These are phyloP conservation scores for Xylaria flabelliformis DNA, from an alignment of 495 filamentous ascomycete species.

Conservation along the genomic window DNA sequence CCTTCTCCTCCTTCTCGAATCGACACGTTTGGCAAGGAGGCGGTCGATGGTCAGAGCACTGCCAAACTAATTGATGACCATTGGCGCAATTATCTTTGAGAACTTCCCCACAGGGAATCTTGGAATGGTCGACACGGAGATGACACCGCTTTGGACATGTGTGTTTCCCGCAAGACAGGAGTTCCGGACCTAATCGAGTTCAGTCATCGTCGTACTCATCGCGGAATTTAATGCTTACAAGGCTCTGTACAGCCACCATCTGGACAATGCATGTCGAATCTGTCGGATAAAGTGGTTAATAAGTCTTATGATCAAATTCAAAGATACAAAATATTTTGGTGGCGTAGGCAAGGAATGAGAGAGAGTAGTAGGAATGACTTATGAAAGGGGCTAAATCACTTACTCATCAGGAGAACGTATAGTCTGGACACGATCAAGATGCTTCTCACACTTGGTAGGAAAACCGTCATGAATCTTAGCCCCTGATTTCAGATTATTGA, in stretches of 20 bases:
- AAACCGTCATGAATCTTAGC: conserved; percentile 72
- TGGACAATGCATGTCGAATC: conserved; percentile 66
- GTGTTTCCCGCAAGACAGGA: conserved; percentile 68
- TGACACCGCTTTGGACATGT: conserved; percentile 69
- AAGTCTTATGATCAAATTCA: background rate
- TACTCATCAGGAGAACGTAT: conserved; percentile 51
- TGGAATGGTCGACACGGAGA: conserved; percentile 69
- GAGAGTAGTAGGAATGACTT: background rate
- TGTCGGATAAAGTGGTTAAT: background rate
- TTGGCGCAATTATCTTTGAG: conserved; percentile 57
- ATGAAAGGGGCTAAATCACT: background rate
- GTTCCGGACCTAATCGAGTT: conserved; percentile 48
- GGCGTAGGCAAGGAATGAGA: background rate
- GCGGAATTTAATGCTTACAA: conserved; percentile 45
- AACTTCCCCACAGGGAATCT: conserved; percentile 60
- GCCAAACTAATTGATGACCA: conserved; percentile 53
- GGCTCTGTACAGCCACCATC: conserved; percentile 75
- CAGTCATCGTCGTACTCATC: background rate
- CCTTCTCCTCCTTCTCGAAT: conserved; percentile 53
- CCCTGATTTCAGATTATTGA: conserved; percentile 60
- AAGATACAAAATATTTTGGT: background rate
- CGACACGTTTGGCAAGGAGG: conserved; percentile 58
- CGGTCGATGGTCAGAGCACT: conserved; percentile 40
- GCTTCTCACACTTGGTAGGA: conserved; percentile 71
- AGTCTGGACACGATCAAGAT: conserved; percentile 52